These are phyloP conservation scores for Cladosporium sp. DNA, from an alignment of 2,329 filamentous ascomycete genomes.

Conservation along the genomic window DNA sequence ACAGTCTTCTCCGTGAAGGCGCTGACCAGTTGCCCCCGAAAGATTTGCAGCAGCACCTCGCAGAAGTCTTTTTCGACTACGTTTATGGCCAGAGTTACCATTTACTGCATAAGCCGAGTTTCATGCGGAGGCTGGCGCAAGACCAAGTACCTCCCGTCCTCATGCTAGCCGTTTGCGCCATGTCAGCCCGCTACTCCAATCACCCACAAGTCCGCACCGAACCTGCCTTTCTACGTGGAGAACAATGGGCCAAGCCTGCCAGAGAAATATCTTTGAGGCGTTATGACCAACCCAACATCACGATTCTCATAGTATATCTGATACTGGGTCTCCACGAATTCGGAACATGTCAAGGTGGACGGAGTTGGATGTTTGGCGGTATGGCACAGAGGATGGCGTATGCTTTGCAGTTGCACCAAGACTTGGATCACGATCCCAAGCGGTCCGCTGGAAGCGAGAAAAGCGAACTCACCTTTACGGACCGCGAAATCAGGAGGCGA, in stretches of 20 bases:
- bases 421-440: constrained; percentile 64
- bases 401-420: constrained; percentile 85
- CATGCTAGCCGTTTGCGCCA: constrained; percentile 86
- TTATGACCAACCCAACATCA: constrained; percentile 94
- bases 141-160: constrained; percentile 82
- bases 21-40: constrained; percentile 73
- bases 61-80: constrained; percentile 92
- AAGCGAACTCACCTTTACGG: constrained; percentile 64
- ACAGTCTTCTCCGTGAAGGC: constrained; percentile 72
- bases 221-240: constrained; percentile 78
- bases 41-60: constrained; percentile 86
- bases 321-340: constrained; percentile 91
- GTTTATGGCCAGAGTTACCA: constrained; percentile 95
- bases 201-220: constrained; percentile 73
- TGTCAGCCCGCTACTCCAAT: constrained; percentile 89
- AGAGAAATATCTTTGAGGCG: constrained; percentile 78
- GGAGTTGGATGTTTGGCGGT: constrained; percentile 92
- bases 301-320: constrained; percentile 83
- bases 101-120: constrained; percentile 91
- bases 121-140: constrained; percentile 78
- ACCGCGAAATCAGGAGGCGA: constrained; percentile 83
- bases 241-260: constrained; percentile 84
- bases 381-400: constrained; percentile 97
- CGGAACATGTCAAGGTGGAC: constrained; percentile 89
- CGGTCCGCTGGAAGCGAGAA: constrained; percentile 20